These are phyloP conservation scores for Aspergillus pseudoglaucus DNA, from an alignment of 2,329 filamentous ascomycete species.

Conservation along the genomic window DNA sequence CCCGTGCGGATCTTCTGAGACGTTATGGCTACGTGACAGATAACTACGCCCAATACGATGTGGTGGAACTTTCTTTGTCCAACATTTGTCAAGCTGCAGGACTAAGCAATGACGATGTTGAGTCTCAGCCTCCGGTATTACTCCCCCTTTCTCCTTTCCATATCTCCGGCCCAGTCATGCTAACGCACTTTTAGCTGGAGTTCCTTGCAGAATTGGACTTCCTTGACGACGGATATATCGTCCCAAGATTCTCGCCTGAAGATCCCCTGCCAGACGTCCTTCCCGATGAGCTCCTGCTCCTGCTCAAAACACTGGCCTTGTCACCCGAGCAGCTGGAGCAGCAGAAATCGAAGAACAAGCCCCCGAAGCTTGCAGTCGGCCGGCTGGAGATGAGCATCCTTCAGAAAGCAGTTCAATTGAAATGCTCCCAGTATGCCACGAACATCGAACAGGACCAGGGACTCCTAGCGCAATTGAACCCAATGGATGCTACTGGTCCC, in stretches of 20 bases:
- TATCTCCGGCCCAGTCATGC: constrained; percentile 1
- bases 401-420: constrained; percentile 25
- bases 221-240: constrained; percentile 67
- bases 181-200: constrained; percentile 28
- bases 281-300: constrained; percentile 33
- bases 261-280: constrained; percentile 28
- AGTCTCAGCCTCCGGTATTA: constrained; percentile 28
- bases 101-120: constrained; percentile 21
- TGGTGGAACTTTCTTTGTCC: constrained; percentile 67
- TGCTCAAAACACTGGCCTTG: constrained; percentile 30
- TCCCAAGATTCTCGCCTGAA: constrained; percentile 33
- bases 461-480: constrained; percentile 29
- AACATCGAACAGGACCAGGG: constrained; percentile 47
- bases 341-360: constrained; percentile 29
- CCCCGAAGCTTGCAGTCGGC: constrained; percentile 28
- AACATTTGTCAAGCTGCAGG: constrained; percentile 45
- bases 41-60: constrained; percentile 71
- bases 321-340: constrained; percentile 28
- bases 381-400: constrained; percentile 27
- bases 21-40: constrained; percentile 82
- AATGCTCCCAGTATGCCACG: constrained; percentile 46
- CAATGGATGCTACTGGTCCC: constrained; percentile 22
- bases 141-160: neutral
- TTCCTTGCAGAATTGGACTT: constrained; percentile 59
- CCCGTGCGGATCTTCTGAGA: constrained; percentile 73